Evolutionary conservation across 2,329 filamentous ascomycete species (phyloP).

Genomic region (Sporothrix mexicana): DNA sequence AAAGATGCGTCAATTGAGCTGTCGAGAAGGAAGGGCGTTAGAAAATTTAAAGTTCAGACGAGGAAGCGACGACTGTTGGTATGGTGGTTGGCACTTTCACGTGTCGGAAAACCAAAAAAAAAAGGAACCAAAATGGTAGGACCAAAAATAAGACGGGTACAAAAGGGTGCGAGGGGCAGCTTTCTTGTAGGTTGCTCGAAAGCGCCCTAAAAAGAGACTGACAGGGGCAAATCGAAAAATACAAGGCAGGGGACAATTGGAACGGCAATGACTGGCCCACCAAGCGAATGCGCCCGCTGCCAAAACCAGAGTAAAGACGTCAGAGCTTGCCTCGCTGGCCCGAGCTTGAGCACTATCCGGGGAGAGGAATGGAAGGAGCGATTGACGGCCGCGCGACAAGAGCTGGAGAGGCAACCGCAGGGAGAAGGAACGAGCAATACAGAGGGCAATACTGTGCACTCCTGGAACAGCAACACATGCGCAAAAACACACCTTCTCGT

Average conservation of each 20-base stretch:
- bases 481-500: neutral
- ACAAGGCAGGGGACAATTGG: neutral
- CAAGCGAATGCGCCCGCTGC: conserved; percentile 1
- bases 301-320: conserved; percentile 15
- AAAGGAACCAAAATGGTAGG: neutral
- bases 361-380: neutral
- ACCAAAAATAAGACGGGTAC: neutral
- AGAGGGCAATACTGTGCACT: neutral
- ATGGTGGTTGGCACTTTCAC: conserved; percentile 28
- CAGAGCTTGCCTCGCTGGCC: conserved; percentile 5
- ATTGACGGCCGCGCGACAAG: neutral
- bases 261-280: neutral
- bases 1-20: conserved; percentile 20
- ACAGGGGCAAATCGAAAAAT: conserved; percentile 23
- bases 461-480: neutral
- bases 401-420: neutral
- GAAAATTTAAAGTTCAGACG: neutral
- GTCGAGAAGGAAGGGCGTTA: neutral
- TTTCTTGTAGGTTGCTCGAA: neutral
- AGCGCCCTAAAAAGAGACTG: conserved; percentile 3
- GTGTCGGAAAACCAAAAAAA: conserved; percentile 21
- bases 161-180: conserved; percentile 10
- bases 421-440: neutral
- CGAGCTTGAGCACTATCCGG: neutral
- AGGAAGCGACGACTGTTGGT: neutral